phyloP scores from a whole-genome alignment of 768 basidiomycete genomes.

The Coprinopsis strossmayeri region DNA sequence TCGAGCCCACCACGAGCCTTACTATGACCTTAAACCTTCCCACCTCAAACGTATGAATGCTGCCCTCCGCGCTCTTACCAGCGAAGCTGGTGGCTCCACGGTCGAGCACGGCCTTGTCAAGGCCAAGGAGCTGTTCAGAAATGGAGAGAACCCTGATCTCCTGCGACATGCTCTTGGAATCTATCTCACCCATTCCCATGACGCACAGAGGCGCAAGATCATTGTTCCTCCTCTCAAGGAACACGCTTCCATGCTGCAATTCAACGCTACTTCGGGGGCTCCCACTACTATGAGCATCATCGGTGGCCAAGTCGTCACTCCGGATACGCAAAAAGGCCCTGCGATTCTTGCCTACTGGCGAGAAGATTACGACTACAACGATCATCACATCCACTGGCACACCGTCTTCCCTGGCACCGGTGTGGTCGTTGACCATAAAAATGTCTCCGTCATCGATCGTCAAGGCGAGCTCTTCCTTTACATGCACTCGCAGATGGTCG shows the following conservation, averaged over 20 bases:
- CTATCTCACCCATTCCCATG: not conserved
- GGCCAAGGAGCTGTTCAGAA: not conserved
- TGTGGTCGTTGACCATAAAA: not conserved
- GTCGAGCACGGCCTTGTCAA: not conserved
- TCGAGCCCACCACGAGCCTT: not conserved
- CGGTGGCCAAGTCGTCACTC: not conserved
- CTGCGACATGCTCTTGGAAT: not conserved
- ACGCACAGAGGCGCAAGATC: not conserved
- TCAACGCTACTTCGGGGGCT: not conserved
- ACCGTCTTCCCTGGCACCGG: not conserved
- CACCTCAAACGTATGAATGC: not conserved
- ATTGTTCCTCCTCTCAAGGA: not conserved
- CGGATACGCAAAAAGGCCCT: not conserved
- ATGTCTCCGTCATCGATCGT: not conserved
- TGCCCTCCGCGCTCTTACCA: not conserved
- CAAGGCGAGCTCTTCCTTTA: not conserved
- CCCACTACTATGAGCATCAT: not conserved
- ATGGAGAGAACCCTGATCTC: not conserved
- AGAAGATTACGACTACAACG: not conserved
- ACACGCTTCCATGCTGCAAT: not conserved
- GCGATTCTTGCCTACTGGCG: not conserved
- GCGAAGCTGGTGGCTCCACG: not conserved
- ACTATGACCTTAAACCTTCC: not conserved
- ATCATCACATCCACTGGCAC: constrained; percentile 1
- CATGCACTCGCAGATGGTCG: constrained; percentile 1